These are phyloP conservation scores for Juncus inflexus DNA, from an alignment of 176 grass and related monocot genomes.

Conservation along the genomic window DNA sequence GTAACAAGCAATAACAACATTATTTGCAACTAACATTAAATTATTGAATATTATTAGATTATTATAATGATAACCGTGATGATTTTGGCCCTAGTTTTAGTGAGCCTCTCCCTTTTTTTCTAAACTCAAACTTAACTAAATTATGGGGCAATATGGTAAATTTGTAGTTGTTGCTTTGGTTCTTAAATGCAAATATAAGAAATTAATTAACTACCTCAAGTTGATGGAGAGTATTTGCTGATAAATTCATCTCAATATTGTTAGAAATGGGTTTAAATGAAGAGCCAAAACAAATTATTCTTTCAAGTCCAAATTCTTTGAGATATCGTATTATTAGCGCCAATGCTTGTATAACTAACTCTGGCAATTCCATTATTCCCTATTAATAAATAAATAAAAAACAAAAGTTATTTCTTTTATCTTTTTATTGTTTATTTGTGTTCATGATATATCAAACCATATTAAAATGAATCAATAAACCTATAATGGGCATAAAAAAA, in stretches of 20 bases:
- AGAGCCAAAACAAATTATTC: conserved; percentile 70
- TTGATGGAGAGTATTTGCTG: conserved; percentile 86
- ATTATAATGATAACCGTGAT: too few relatives aligned
- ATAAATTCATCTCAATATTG: conserved; percentile 71
- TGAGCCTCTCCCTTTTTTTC: too few relatives aligned
- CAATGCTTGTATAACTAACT: conserved; percentile 75
- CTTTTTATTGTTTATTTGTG: not conserved
- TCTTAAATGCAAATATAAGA: too few relatives aligned
- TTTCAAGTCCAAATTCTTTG: conserved; percentile 77
- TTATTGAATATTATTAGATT: too few relatives aligned
- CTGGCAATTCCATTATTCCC: conserved; percentile 71
- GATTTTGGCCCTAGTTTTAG: too few relatives aligned
- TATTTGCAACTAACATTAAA: too few relatives aligned
- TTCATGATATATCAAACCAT: not conserved
- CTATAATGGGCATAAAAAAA: not conserved
- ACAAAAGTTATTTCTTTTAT: not conserved
- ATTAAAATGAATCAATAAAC: not conserved
- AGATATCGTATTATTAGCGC: conserved; percentile 60
- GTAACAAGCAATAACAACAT: too few relatives aligned
- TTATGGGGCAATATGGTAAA: too few relatives aligned
- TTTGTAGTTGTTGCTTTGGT: not conserved
- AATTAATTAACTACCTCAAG: conserved; percentile 60
- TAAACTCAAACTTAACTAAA: too few relatives aligned
- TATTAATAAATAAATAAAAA: conserved; percentile 28
- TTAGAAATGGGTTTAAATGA: conserved; percentile 65